Percentiles rank a stretch among this genome's conserved stretches.
Conservation (phyloP, 2,329 filamentous ascomycete genomes). For the Colletotrichum brevisporum region DNA sequence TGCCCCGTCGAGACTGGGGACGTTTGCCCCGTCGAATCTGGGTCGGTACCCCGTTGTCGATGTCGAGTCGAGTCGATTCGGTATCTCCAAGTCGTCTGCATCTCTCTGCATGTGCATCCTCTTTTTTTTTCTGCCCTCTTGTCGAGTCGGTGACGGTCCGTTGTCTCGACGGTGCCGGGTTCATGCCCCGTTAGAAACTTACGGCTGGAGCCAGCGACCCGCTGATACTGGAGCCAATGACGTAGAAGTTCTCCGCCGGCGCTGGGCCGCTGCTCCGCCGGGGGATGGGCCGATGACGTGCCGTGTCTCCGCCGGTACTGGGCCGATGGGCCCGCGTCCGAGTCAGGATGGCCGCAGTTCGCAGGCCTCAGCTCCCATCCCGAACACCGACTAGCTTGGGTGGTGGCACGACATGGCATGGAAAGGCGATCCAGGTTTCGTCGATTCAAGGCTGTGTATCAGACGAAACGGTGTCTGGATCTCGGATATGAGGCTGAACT, state of each 20-base stretch:
- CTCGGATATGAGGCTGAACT: conserved; percentile 20
- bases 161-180: conserved; percentile 37
- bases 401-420: too few species aligned
- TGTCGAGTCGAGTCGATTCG: conserved; percentile 28
- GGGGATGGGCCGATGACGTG: conserved; percentile 38
- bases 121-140: neutral
- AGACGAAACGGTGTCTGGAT: conserved; percentile 18
- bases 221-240: conserved; percentile 34
- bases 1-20: conserved; percentile 32
- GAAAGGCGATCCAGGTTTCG: conserved; percentile 8
- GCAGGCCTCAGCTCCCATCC: conserved; percentile 2
- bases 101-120: conserved; percentile 17
- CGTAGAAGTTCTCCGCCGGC: conserved; percentile 38
- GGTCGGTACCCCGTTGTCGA: conserved; percentile 13
- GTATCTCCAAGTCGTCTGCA: conserved; percentile 7
- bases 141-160: conserved; percentile 33
- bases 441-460: conserved; percentile 18
- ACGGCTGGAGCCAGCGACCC: conserved; percentile 33
- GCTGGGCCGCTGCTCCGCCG: conserved; percentile 37
- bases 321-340: conserved; percentile 30
- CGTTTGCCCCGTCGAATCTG: conserved; percentile 18
- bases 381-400: conserved; percentile 6
- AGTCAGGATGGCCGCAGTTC: conserved; percentile 32
- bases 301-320: conserved; percentile 38
- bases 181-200: conserved; percentile 32